Evolutionary conservation across 352 stramenopile species (phyloP).

Genomic region (Globisporangium spiculum): DNA sequence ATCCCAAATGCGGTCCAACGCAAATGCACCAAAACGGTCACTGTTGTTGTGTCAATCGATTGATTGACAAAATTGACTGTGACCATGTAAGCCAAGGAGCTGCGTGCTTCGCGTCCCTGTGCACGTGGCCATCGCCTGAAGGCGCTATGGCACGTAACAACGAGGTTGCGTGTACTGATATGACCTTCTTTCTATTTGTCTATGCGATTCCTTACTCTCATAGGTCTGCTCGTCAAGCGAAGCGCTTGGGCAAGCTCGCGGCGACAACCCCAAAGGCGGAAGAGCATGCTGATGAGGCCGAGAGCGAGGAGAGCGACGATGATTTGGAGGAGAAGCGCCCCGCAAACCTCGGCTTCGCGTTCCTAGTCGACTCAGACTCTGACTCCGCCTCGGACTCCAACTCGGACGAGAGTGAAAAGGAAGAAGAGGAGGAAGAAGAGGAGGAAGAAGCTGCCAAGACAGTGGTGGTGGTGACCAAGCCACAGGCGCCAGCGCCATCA

Average conservation of each 20-base stretch:
- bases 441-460: conserved; percentile 17
- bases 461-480: conserved; percentile 12
- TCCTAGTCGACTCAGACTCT: conserved; percentile 68
- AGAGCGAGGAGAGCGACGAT: conserved; percentile 30
- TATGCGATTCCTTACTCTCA: not conserved
- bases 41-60: not conserved
- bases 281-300: conserved; percentile 12
- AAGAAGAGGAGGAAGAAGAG: conserved; percentile 20
- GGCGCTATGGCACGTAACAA: not conserved
- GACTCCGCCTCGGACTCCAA: conserved; percentile 59
- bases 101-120: not conserved
- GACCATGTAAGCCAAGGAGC: not conserved
- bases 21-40: no score
- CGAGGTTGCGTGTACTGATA: no score
- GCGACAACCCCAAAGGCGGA: conserved; percentile 38
- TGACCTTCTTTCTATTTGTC: not conserved
- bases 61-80: not conserved
- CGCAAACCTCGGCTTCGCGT: conserved; percentile 61
- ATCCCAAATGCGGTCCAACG: no score
- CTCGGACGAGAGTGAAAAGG: conserved; percentile 26
- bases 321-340: conserved; percentile 55
- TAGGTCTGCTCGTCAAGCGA: conserved; percentile 81
- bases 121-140: not conserved
- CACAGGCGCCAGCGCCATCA: not conserved
- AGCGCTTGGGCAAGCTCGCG: conserved; percentile 52